Base-by-base conservation (phyloP, 495 filamentous ascomycete genomes). In the Podospora pseudopauciseta region DNA sequence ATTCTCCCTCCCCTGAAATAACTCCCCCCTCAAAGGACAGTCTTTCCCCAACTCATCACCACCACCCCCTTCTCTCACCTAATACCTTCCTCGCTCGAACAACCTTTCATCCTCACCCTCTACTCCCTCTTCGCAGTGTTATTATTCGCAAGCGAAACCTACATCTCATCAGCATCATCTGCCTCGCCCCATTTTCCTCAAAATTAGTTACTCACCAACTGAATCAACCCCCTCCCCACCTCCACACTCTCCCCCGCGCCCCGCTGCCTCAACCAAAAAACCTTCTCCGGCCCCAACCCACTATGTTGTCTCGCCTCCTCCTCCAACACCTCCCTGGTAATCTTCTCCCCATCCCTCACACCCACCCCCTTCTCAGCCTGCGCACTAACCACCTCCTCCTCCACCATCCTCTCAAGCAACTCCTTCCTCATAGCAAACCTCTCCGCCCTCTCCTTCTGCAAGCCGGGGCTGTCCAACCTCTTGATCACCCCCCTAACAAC, bases 381-480 rank as follows among this genome's bases (percentile, higher is more conserved):
- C 30, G 5, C 63, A 39, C 64, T 76, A 78, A 27, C 80, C 2
- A 75, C 56, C 64, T 64, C 85, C 81, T 60, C 44, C 23, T 67
- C 67, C 61, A 63, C 72, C 20, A 78, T 86, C 74, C 90, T 87
- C 67, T 92, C 86, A 5, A 94, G 79, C 44, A 80, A 68, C n/a
- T 77, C 69, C 4, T 82, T 75, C 1, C 93, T 92, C 58, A 97
- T 76, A 0, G 93, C 94, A 20, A 89, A 79, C 15, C 85, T 92
- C 76, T 93, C 88, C 67, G 87, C 84, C 78, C 96, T 97, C 53
- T 84, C 78, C 66, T 85, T 87, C 71, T 91, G 88, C 55, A 94
- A 79, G 19, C 94, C 93, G 0, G 93, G 91, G 5, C 87, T 90
- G 72, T 97, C 94, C 23, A 98, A 82, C 74, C 93, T 92, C n/a